Evolutionary conservation across 441 rosid species (phyloP), one percentile per base, ranked within the genome.

Genomic region (Pelargonium fulgidum): DNA sequence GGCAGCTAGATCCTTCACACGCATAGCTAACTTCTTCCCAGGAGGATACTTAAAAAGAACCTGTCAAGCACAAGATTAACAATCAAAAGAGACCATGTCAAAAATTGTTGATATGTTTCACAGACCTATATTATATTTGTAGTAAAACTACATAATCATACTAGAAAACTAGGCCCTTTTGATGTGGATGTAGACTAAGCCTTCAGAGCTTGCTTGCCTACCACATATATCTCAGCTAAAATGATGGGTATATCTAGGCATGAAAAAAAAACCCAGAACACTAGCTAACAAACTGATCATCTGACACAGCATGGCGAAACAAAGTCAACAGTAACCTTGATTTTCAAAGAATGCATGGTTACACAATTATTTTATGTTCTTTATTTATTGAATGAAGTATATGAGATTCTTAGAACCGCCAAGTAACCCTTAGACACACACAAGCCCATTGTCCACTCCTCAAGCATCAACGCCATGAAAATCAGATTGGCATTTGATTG

Each of bases 11-110:
- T 94, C 99, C 85, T 86, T 90, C 65, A 73, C 72, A 44, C 94
- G 96, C 87, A 90, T 79, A 52, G 86, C 80, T 75, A 92, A 80
- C 81, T 79, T 87, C 83, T 89, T 90, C 78, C 97, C 95, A 68
- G 88, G 99, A 75, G 99, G 99, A 71, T 92, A 92, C 76, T 81
- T 86, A 73, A 91, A 94, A 65, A 94, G 91, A 70, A 92, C 70
- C 98, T 94, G 86, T 50, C 69, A 62, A 77, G 72, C 16, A 45
- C 52, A 74, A 58, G 56, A 48, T 52, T 12, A 48, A 52, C 17
- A 7, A 16, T 52, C 19, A n/a, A 17, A 56, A 56, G 24, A 17
- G 62, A 17, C 62, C 62, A 56, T 16, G 62, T 17, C 42, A 17
- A 54, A 48, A 13, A 48, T 3, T 48, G 16, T 3, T 13, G 56